Conservation (phyloP, 2,329 filamentous ascomycete species). For the Periglandula ipomoeae region DNA sequence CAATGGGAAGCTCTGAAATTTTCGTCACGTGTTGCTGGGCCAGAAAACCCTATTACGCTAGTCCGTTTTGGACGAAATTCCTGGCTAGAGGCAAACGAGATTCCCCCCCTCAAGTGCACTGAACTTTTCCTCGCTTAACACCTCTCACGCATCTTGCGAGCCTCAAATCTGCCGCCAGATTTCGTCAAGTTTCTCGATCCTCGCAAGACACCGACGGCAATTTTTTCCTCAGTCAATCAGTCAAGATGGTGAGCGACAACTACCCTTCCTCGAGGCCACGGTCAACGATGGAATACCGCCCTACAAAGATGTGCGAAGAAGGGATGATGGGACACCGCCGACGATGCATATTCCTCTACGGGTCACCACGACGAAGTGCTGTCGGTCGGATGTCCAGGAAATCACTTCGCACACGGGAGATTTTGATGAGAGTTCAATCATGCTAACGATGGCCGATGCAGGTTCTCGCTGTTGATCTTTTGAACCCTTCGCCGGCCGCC, state of each 20-base stretch:
- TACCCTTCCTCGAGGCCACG: slow-evolving; percentile 10
- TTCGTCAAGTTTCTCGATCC: slow-evolving; percentile 39
- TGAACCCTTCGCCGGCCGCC: slow-evolving; percentile 95
- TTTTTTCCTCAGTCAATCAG: slow-evolving; percentile 36
- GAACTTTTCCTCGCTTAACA: slow-evolving; percentile 42
- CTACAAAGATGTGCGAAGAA: slow-evolving; percentile 10
- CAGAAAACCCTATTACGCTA: slow-evolving; percentile 30
- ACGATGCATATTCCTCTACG: slow-evolving; percentile 12
- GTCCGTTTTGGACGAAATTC: slow-evolving; percentile 28
- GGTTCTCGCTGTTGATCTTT: slow-evolving; percentile 99
- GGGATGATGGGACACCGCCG: slow-evolving; percentile 1
- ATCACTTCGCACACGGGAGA: background rate
- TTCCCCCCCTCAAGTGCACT: slow-evolving; percentile 26
- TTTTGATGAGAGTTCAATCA: slow-evolving; percentile 9
- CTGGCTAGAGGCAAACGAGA: slow-evolving; percentile 24
- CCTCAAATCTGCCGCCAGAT: slow-evolving; percentile 48
- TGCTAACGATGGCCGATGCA: slow-evolving; percentile 45
- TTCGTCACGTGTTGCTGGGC: slow-evolving; percentile 28
- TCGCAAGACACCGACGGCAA: slow-evolving; percentile 36
- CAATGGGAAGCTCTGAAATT: slow-evolving; percentile 11
- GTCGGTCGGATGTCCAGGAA: slow-evolving; percentile 8
- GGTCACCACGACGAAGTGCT: slow-evolving; percentile 11
- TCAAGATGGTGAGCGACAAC: slow-evolving; percentile 58
- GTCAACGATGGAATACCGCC: slow-evolving; percentile 12
- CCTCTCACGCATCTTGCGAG: slow-evolving; percentile 39